phyloP scores from a whole-genome alignment of 75 land plant species.

The Ceratopteris richardii region DNA sequence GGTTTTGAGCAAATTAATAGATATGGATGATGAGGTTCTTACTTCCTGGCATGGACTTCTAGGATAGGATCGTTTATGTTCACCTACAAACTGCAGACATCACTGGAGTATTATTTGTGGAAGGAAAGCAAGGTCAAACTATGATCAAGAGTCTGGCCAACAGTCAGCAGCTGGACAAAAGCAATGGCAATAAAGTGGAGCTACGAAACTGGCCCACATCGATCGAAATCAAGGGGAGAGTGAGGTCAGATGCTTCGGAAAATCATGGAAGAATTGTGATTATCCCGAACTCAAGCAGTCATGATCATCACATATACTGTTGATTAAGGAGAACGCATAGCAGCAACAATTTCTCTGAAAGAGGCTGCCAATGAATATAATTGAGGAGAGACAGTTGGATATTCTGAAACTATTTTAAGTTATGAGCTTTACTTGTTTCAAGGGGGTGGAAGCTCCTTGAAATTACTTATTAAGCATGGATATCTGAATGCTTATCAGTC shows the following conservation, averaged over 20 bases:
- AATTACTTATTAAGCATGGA: conserved; percentile 24
- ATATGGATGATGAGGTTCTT: too few species aligned
- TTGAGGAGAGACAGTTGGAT: conserved; percentile 31
- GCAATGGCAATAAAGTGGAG: conserved; percentile 83
- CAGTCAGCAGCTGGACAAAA: too few species aligned
- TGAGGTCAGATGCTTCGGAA: conserved; percentile 74
- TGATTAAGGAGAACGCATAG: background rate
- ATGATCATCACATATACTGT: conserved; percentile 48
- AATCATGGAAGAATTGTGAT: conserved; percentile 70
- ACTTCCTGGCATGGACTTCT: too few species aligned
- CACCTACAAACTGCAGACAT: too few species aligned
- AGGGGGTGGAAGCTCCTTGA: conserved; percentile 19
- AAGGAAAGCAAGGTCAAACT: too few species aligned
- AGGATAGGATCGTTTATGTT: too few species aligned
- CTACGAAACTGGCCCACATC: conserved; percentile 61
- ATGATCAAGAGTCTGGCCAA: too few species aligned
- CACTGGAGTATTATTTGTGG: too few species aligned
- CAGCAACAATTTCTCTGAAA: background rate
- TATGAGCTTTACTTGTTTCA: conserved; percentile 32
- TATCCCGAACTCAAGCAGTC: conserved; percentile 75
- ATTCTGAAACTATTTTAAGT: conserved; percentile 25
- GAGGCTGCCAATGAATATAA: conserved; percentile 28
- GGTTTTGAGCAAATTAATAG: too few species aligned
- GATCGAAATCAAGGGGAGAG: conserved; percentile 94
- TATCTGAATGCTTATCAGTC: conserved; percentile 1